Base-by-base conservation (phyloP, 2,329 filamentous ascomycete genomes). In the Monosporascus cannonballus region DNA sequence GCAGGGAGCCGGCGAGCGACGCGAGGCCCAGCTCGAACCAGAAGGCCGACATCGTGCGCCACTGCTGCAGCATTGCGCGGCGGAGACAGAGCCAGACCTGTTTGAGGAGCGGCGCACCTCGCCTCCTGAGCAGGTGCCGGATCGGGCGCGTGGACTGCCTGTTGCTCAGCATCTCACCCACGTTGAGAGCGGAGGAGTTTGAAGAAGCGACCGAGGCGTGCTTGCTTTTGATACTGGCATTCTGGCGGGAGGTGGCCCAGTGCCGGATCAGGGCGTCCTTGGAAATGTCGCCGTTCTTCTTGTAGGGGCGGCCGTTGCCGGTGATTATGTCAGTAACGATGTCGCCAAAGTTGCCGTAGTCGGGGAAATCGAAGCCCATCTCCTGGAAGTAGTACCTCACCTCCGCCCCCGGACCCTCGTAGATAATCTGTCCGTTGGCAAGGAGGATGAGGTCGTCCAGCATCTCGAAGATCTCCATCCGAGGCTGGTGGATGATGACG, bases 281-380 rank as follows among this genome's bases (percentile, higher is more conserved):
- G 36, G 72, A 73, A 27, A 76, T 70, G 39, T 79, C 74, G 4
- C 75, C 76, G 0, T 60, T 61, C 3, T 54, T 59, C 56, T 79
- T 78, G 65, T 83, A 82, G 14, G 69, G 62, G 15, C 73, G 67
- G 1, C 80, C 79, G 56, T 82, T 78, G 3, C 80, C 80, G 0
- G 79, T 80, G 59, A 84, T 77, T 56, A 84, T 83, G 50, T 85
- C 81, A n/a, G 81, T 81, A 24, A 84, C 73, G 1, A 79, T 70
- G 56, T 85, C 82, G 8, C 77, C 81, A 6, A 73, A 74, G 56
- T 85, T 85, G 45, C 70, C 71, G 52, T 76, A 70, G 17, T 64
- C 54, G 1, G 75, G 75, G 53, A 84, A 80, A 0, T 64, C 59
- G 62, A 77, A 84, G 2, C 81, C 80, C 14, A 78, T 64, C 36